phyloP scores from a whole-genome alignment of 2,329 filamentous ascomycete species.

The Claviceps pusilla region DNA sequence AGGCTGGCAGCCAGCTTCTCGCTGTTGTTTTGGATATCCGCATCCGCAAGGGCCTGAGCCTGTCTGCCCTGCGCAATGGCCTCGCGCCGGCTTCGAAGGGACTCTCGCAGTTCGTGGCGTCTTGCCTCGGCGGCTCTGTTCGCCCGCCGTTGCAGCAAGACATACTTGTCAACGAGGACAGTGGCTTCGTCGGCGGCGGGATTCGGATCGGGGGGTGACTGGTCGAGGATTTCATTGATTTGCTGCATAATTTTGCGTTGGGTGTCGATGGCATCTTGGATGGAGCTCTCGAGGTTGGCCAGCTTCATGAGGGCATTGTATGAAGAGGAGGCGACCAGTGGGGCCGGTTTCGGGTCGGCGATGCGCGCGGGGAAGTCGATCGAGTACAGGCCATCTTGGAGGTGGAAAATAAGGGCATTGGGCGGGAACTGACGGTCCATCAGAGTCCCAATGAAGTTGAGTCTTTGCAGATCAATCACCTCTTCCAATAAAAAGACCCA shows the following conservation, averaged over 20 bases:
- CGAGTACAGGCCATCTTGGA: slow-evolving; percentile 75
- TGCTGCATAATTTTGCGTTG: slow-evolving; percentile 61
- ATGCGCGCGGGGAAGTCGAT: slow-evolving; percentile 47
- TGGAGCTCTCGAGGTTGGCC: slow-evolving; percentile 75
- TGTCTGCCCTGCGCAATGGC: slow-evolving; percentile 52
- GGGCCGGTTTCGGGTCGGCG: slow-evolving; percentile 37
- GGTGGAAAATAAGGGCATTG: slow-evolving; percentile 75
- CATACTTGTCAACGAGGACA: slow-evolving; percentile 34
- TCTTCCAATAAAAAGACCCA: slow-evolving; percentile 57
- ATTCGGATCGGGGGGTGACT: slow-evolving; percentile 26
- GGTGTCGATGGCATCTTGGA: slow-evolving; percentile 75
- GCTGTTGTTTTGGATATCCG: slow-evolving; percentile 46
- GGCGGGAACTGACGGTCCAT: slow-evolving; percentile 56
- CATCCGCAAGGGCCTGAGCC: slow-evolving; percentile 41
- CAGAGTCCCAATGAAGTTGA: slow-evolving; percentile 67
- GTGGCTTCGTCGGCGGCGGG: slow-evolving; percentile 35
- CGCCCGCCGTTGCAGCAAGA: slow-evolving; percentile 49
- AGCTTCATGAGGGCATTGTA: slow-evolving; percentile 82
- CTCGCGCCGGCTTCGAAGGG: slow-evolving; percentile 47
- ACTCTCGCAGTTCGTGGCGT: slow-evolving; percentile 52
- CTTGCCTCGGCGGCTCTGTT: slow-evolving; percentile 47
- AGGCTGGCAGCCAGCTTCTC: slow-evolving; percentile 43
- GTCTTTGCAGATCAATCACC: slow-evolving; percentile 50
- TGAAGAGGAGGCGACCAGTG: slow-evolving; percentile 50
- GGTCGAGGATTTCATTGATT: slow-evolving; percentile 47